Conservation (phyloP, 2,329 filamentous ascomycete genomes). For the Paraphoma chrysanthemicola region DNA sequence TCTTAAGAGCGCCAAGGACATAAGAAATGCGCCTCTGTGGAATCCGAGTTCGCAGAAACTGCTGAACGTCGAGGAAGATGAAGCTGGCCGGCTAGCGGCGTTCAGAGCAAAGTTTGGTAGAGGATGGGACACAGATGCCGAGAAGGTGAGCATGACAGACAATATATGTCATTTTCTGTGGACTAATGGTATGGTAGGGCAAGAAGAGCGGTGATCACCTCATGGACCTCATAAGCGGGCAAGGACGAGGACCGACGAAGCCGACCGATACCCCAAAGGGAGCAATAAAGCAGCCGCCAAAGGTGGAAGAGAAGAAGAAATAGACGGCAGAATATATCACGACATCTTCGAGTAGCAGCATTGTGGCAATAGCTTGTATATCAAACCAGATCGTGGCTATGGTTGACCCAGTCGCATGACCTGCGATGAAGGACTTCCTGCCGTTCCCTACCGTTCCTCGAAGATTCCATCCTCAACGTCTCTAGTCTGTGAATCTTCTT, state of each 20-base stretch:
- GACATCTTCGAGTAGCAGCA: too few relatives aligned
- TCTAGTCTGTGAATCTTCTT: neutral
- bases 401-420: neutral
- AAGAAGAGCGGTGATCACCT: constrained; percentile 33
- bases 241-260: constrained; percentile 18
- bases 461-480: neutral
- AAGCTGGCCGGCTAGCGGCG: constrained; percentile 85
- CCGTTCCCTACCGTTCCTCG: neutral
- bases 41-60: constrained; percentile 84
- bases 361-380: too few relatives aligned
- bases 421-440: neutral
- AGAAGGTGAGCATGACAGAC: constrained; percentile 9
- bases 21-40: constrained; percentile 88
- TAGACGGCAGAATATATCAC: neutral
- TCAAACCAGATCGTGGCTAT: too few relatives aligned
- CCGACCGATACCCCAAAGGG: constrained; percentile 20
- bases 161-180: too few relatives aligned
- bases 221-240: constrained; percentile 42
- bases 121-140: constrained; percentile 70
- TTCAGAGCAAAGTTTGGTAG: constrained; percentile 87
- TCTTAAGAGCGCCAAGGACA: constrained; percentile 76
- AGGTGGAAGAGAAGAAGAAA: constrained; percentile 1
- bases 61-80: constrained; percentile 89
- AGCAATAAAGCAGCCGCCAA: neutral
- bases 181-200: constrained; percentile 15